These are phyloP conservation scores for Eimeria praecox DNA, from an alignment of 169 alveolate species.

Conservation along the genomic window DNA sequence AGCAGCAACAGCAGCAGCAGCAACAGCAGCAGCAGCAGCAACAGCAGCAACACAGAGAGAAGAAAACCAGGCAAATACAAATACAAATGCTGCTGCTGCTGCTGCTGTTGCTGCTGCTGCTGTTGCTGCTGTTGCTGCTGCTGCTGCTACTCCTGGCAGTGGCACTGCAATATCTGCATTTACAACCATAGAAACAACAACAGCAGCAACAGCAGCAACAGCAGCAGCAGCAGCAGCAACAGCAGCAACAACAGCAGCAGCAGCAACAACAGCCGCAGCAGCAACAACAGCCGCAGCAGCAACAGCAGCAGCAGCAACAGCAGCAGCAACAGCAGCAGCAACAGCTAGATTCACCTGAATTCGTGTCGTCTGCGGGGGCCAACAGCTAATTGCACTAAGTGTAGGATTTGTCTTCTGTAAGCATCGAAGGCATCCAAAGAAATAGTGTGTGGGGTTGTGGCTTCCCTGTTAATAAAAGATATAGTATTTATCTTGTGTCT, in stretches of 20 bases:
- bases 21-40: neutral
- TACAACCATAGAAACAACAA: neutral
- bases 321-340: conserved; percentile 7
- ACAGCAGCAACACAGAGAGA: too few relatives aligned
- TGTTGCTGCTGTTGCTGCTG: too few relatives aligned
- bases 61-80: neutral
- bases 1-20: neutral
- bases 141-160: too few relatives aligned
- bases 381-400: neutral
- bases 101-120: too few relatives aligned
- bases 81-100: neutral
- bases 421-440: conserved; percentile 16
- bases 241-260: neutral
- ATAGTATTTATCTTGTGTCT: neutral
- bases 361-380: neutral
- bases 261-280: neutral
- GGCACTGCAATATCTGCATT: too few relatives aligned
- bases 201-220: neutral
- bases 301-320: neutral
- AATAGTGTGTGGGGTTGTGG: neutral
- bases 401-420: neutral
- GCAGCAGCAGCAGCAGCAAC: neutral
- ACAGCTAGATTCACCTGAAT: neutral
- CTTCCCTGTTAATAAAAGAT: too few relatives aligned
- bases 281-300: neutral